Base-by-base conservation (phyloP, 768 basidiomycete species). In the Macrolepiota fuliginosa region DNA sequence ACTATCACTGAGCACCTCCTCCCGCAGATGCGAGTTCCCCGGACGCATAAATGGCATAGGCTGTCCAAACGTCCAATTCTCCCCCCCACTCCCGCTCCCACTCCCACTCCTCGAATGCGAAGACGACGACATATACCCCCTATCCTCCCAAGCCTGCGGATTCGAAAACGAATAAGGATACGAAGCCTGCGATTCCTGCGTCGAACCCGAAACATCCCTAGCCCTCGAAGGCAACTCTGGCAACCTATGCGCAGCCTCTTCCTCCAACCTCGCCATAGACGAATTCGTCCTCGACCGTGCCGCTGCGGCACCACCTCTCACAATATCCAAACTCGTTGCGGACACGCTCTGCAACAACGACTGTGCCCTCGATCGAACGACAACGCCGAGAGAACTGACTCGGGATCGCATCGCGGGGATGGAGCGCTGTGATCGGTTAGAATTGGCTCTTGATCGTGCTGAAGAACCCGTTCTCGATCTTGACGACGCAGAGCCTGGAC, bases 1-100 rank as follows among this genome's bases (percentile, higher is more conserved):
- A 40, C 47, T 58, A 22, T 58, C 56, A n/a, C 32, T 58, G 2
- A 36, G 9, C 24, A 58, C 56, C 36, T 58, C 56, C 13, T 58
- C 56, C 22, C 56, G 32, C n/a, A 58, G 32, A 27, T 50, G 56
- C 32, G 56, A 58, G 13, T 60, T 70, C 25, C 65, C 64, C 52
- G 69, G 74, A 67, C 74, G 67, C 70, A 80, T 70, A 66, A 75
- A 75, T 58, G 79, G 69, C 70, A 86, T 73, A 0, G 80, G 81
- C 24, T 85, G 81, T 12, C 91, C 91, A 72, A 92, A 92, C 9
- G 90, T 92, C 70, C 90, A 81, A 69, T 90, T 90, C 68, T 90
- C 89, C 15, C 56, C 62, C 11, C 81, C 78, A 55, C 78, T 80
- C 10, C 81, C 78, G 54, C 78, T 80, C 49, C 76, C 80, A 63